Conservation (phyloP, 2,329 filamentous ascomycete genomes). For the Colletotrichum tropicicola region DNA sequence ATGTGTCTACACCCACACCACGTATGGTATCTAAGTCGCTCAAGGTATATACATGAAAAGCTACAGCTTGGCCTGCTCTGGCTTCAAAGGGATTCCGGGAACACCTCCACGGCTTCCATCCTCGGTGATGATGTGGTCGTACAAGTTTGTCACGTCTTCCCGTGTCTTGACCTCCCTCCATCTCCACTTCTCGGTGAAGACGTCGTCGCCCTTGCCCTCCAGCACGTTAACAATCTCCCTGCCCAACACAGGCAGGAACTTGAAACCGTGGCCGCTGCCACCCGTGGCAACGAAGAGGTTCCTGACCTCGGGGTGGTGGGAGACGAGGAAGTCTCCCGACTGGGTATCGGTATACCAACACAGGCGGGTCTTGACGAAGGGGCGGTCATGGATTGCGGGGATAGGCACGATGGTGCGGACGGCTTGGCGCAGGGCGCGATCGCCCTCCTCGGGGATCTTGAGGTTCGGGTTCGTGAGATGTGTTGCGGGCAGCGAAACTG, state of each 20-base stretch:
- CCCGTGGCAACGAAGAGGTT: slow-evolving; percentile 70
- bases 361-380: slow-evolving; percentile 69
- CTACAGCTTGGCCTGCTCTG: slow-evolving; percentile 46
- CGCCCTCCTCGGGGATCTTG: slow-evolving; percentile 67
- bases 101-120: slow-evolving; percentile 62
- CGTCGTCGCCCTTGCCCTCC: slow-evolving; percentile 51
- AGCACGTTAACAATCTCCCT: slow-evolving; percentile 68
- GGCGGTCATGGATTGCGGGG: slow-evolving; percentile 62
- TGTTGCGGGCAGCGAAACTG: slow-evolving; percentile 53
- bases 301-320: slow-evolving; percentile 70
- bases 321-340: slow-evolving; percentile 75
- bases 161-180: slow-evolving; percentile 66
- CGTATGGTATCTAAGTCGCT: not conserved
- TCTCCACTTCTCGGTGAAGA: slow-evolving; percentile 66
- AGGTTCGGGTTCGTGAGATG: slow-evolving; percentile 57
- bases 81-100: slow-evolving; percentile 54
- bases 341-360: slow-evolving; percentile 84
- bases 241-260: slow-evolving; percentile 74
- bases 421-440: slow-evolving; percentile 67
- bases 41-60: not conserved
- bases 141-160: slow-evolving; percentile 45
- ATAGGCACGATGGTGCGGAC: slow-evolving; percentile 69
- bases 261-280: slow-evolving; percentile 73
- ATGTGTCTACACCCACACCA: no score
- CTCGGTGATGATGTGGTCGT: slow-evolving; percentile 54